Base-by-base conservation (phyloP, 176 grass and related monocot species). In the Sorghum bicolor region DNA sequence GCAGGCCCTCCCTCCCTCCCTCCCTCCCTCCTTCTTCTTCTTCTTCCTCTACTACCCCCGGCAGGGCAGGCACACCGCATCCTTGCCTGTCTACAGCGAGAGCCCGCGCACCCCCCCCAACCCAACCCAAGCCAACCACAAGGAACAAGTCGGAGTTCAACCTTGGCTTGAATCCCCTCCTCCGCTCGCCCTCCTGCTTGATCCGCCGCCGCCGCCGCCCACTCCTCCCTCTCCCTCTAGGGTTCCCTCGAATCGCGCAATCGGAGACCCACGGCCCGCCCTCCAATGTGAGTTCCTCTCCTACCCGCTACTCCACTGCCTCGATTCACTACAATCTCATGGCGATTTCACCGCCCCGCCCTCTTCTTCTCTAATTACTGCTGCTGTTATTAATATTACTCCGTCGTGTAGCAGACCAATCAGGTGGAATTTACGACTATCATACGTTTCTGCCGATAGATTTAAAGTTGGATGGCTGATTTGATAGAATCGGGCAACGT, bases 281-380 rank as follows among this genome's bases (percentile, higher is more conserved):
- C 85, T 81, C 85, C 85, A 81, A 83, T 88, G 86, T 88, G 66
- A 83, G 80, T 72, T 64, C 74, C 73, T 24, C 65, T 24, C 8
- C 19, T 38, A 22, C 28, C 1, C 10, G 4, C 3, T 36, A 45
- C 28, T 44, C 14, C 2, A 8, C 70, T 26, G 6, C 7, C 26
- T 29, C 65, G 34, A 58, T 87, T 82, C 13, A 36, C 6, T 10
- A 1, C 33, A 60, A 44, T 62, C 29, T 17, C 29, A 62, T 72
- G 67, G 20, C 20, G 60, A 80, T 70, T 87, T 53, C 13, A 36
- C 28, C 62, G 26, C 62, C 26, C 28, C 0, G 14, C 28, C 28
- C 0, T 64, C 13, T 12, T 62, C 3, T 29, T 28, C n/a, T 9
- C 24, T 13, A 62, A 5, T 0, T 62, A 12, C 11, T 29, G 24